These are phyloP conservation scores for Coemansia sp. DNA, from an alignment of 192 early-diverging fungal species.

Conservation along the genomic window DNA sequence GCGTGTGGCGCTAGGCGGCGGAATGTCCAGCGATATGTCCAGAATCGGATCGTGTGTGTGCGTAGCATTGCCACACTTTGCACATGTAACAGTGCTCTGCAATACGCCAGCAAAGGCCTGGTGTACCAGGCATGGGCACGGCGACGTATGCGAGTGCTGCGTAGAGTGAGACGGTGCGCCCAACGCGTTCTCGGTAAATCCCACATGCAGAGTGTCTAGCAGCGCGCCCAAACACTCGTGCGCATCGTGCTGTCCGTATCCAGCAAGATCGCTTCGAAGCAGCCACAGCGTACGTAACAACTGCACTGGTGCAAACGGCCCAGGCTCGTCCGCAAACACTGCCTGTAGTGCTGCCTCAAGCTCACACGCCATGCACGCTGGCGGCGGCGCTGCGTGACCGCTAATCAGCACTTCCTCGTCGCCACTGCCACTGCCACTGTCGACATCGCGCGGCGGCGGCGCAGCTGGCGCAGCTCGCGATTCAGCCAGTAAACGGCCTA, in stretches of 20 bases:
- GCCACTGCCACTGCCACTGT: not conserved
- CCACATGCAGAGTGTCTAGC: slow-evolving; percentile 80
- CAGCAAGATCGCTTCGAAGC: slow-evolving; percentile 79
- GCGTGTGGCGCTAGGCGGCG: slow-evolving; percentile 21
- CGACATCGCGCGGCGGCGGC: slow-evolving; percentile 12
- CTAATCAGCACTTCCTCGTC: slow-evolving; percentile 14
- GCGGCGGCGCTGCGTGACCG: not conserved
- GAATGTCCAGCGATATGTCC: slow-evolving; percentile 86
- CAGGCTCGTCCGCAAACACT: slow-evolving; percentile 65
- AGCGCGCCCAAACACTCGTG: slow-evolving; percentile 96
- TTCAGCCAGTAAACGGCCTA: slow-evolving; percentile 2
- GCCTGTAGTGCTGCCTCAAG: slow-evolving; percentile 78
- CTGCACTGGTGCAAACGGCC: slow-evolving; percentile 76
- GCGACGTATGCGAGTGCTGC: slow-evolving; percentile 16
- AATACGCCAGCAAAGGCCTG: slow-evolving; percentile 84
- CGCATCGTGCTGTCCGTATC: slow-evolving; percentile 94
- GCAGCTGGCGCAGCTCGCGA: not conserved
- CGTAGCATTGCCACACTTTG: slow-evolving; percentile 72
- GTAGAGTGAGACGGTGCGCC: slow-evolving; percentile 2
- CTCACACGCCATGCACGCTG: slow-evolving; percentile 88
- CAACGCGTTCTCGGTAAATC: slow-evolving; percentile 52
- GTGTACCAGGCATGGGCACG: slow-evolving; percentile 86
- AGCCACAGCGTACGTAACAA: slow-evolving; percentile 91
- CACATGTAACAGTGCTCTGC: slow-evolving; percentile 88
- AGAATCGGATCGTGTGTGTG: slow-evolving; percentile 84